Conservation (phyloP, 1,284 basidiomycete genomes). For the Trichosporon asahii region DNA sequence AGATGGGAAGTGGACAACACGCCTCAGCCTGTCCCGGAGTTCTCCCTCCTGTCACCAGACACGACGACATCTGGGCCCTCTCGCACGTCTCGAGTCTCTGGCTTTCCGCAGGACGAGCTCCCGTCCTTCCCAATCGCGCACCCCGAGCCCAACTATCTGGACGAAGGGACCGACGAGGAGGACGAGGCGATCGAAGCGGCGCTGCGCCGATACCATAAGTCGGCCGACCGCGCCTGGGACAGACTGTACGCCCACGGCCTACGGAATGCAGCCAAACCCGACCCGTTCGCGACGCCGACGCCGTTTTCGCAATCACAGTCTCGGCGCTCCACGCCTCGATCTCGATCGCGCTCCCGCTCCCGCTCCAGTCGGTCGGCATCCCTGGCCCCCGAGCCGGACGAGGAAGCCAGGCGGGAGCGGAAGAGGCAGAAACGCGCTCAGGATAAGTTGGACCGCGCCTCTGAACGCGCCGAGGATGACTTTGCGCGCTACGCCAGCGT, state of each 20-base stretch:
- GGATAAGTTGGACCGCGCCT: not conserved
- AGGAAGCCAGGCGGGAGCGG: not conserved
- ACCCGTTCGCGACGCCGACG: not conserved
- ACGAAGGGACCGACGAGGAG: conserved; percentile 4
- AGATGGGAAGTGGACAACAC: not conserved
- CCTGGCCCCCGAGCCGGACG: too few species aligned
- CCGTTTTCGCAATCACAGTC: not conserved
- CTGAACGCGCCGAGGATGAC: not conserved
- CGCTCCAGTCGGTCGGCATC: too few species aligned
- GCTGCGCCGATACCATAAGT: not conserved
- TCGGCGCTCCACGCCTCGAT: not conserved
- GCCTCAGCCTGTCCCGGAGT: too few species aligned
- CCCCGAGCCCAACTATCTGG: not conserved
- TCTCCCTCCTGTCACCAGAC: not conserved
- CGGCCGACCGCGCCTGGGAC: not conserved
- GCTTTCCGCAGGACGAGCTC: not conserved
- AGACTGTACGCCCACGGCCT: not conserved
- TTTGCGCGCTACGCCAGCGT: not conserved
- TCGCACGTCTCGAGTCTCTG: too few species aligned
- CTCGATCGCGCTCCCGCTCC: not conserved
- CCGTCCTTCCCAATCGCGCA: not conserved
- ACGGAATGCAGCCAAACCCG: not conserved
- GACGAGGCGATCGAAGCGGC: not conserved
- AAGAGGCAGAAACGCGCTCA: not conserved
- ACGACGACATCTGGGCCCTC: not conserved